phyloP scores from a whole-genome alignment of 495 filamentous ascomycete species.

The Durotheca rogersii region DNA sequence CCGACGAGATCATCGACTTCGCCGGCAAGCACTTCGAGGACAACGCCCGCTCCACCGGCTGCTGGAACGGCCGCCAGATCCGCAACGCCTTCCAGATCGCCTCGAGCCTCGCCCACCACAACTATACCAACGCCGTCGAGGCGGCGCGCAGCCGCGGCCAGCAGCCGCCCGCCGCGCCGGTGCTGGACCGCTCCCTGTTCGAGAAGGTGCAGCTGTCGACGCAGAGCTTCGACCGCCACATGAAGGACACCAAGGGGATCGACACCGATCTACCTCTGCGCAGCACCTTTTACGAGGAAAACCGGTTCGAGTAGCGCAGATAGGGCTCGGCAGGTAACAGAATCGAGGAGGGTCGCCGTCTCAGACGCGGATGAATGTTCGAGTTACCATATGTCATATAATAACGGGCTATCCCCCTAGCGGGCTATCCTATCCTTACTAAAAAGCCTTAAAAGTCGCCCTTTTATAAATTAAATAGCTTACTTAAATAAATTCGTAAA shows the following conservation, averaged over 20 bases:
- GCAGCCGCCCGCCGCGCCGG: slow-evolving; percentile 29
- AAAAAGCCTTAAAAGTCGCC: too few species aligned
- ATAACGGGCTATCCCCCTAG: too few species aligned
- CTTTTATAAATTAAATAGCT: too few species aligned
- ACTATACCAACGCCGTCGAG: slow-evolving; percentile 45
- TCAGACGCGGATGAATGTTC: not conserved
- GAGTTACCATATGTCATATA: too few species aligned
- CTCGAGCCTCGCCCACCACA: slow-evolving; percentile 61
- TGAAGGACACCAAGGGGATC: slow-evolving; percentile 30
- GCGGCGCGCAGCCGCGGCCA: slow-evolving; percentile 39
- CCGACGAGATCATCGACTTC: slow-evolving; percentile 57
- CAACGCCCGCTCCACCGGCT: slow-evolving; percentile 14
- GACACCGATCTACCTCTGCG: slow-evolving; percentile 22
- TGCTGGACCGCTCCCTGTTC: slow-evolving; percentile 33
- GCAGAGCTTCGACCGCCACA: slow-evolving; percentile 34
- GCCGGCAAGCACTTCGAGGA: slow-evolving; percentile 59
- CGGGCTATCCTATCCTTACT: too few species aligned
- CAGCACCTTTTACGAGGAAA: slow-evolving; percentile 23
- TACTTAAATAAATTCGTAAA: too few species aligned
- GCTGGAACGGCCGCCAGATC: slow-evolving; percentile 60
- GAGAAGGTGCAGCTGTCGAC: slow-evolving; percentile 41
- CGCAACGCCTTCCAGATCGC: slow-evolving; percentile 62
- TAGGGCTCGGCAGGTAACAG: too few species aligned
- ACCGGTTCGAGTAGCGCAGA: slow-evolving; percentile 16
- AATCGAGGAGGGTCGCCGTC: too few species aligned